These are phyloP conservation scores for Colletotrichum navitas DNA, from an alignment of 2,329 filamentous ascomycete species.

Conservation along the genomic window DNA sequence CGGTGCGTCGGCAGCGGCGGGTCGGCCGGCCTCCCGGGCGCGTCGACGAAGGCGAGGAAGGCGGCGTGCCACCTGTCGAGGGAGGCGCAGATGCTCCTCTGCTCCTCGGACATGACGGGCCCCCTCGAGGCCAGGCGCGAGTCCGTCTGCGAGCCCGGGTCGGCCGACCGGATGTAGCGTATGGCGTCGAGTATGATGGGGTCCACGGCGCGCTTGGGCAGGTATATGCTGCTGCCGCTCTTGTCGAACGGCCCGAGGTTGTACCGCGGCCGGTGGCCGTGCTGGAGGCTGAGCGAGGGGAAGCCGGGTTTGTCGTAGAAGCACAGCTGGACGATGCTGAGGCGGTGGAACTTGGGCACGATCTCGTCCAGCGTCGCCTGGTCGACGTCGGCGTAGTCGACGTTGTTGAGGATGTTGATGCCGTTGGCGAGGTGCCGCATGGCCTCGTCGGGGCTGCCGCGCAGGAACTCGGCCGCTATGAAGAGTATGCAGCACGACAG, in stretches of 20 bases:
- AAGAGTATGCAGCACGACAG: slow-evolving; percentile 64
- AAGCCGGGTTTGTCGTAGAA: slow-evolving; percentile 27
- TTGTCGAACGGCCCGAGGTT: slow-evolving; percentile 32
- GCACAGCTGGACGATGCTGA: slow-evolving; percentile 37
- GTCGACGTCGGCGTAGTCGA: slow-evolving; percentile 29
- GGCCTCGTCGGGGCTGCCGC: slow-evolving; percentile 13
- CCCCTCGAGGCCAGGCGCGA: slow-evolving; percentile 33
- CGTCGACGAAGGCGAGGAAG: slow-evolving; percentile 24
- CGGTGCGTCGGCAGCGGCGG: slow-evolving; percentile 21
- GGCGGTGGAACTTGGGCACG: slow-evolving; percentile 28
- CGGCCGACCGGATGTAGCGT: slow-evolving; percentile 24
- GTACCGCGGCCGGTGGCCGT: slow-evolving; percentile 1
- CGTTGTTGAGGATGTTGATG: slow-evolving; percentile 33
- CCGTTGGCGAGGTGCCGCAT: slow-evolving; percentile 37
- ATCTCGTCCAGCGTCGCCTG: slow-evolving; percentile 23
- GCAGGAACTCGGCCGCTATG: slow-evolving; percentile 67
- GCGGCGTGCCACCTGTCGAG: slow-evolving; percentile 35
- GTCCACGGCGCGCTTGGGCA: slow-evolving; percentile 34
- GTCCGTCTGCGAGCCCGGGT: slow-evolving; percentile 31
- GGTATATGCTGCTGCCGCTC: slow-evolving; percentile 30
- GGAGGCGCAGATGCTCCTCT: slow-evolving; percentile 25
- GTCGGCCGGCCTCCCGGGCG: slow-evolving; percentile 10
- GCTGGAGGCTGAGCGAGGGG: slow-evolving; percentile 24
- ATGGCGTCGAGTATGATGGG: slow-evolving; percentile 38
- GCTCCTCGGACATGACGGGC: slow-evolving; percentile 27